Percentiles rank a stretch among this genome's conserved stretches.
These are phyloP conservation scores for Botrytis fabae DNA, from an alignment of 2,329 filamentous ascomycete genomes.

Conservation along the genomic window DNA sequence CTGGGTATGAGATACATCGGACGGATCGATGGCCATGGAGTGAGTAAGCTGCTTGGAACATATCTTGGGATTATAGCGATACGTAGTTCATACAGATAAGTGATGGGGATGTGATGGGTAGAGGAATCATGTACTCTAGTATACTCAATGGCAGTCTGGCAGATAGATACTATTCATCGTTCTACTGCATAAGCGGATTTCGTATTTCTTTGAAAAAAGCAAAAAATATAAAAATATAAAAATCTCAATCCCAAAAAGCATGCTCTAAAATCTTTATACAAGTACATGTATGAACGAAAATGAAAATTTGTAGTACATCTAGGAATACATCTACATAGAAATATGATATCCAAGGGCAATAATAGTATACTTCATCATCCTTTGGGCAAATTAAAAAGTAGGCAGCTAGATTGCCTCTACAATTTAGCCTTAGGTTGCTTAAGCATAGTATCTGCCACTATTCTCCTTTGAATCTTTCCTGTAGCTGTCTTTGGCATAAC, in stretches of 20 bases:
- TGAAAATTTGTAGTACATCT: neutral
- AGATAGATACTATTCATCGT: neutral
- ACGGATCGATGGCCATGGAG: neutral
- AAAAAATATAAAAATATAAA: too few relatives aligned
- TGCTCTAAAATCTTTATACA: neutral
- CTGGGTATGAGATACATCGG: too few relatives aligned
- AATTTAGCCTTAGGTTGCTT: conserved; percentile 64
- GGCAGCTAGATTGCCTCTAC: conserved; percentile 41
- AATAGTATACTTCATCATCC: neutral
- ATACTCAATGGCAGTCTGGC: neutral
- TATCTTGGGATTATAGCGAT: neutral
- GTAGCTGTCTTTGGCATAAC: conserved; percentile 91
- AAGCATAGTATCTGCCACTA: conserved; percentile 83
- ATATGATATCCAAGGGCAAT: too few relatives aligned
- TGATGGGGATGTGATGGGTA: neutral
- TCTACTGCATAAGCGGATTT: too few relatives aligned
- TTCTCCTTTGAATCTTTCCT: conserved; percentile 81
- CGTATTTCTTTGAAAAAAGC: neutral
- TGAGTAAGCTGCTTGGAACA: neutral
- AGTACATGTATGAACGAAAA: neutral
- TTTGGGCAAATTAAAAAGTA: too few relatives aligned
- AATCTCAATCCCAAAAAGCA: neutral
- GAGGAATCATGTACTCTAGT: neutral
- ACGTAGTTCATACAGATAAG: neutral
- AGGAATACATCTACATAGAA: neutral